Evolutionary conservation across 768 basidiomycete genomes (phyloP).

Genomic region (Dacryopinax primogenitus): DNA sequence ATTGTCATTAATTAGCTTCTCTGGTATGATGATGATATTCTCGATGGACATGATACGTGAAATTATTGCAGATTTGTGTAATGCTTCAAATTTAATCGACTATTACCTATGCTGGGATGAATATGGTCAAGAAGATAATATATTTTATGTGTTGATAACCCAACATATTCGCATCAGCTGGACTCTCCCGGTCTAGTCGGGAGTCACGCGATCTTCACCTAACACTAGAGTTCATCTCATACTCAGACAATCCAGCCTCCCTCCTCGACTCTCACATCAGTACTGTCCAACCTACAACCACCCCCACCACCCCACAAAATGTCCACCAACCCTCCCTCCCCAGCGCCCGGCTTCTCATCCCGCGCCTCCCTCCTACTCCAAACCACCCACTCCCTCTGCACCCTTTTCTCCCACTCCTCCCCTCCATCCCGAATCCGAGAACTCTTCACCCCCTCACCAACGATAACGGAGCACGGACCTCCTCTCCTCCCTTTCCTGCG

Average conservation of each 20-base stretch:
- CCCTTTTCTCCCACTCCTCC: neutral
- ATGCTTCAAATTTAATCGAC: too few species aligned
- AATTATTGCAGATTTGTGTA: too few species aligned
- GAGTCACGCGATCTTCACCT: too few species aligned
- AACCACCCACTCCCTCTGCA: neutral
- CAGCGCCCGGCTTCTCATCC: neutral
- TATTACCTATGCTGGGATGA: too few species aligned
- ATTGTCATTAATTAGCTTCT: too few species aligned
- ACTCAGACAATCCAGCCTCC: neutral
- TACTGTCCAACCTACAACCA: neutral
- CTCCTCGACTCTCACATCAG: neutral
- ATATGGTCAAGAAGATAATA: too few species aligned
- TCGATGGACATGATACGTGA: too few species aligned
- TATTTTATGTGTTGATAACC: too few species aligned
- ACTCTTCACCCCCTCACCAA: constrained; percentile 6
- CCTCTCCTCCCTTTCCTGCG: neutral
- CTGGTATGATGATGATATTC: too few species aligned
- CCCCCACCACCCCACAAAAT: neutral
- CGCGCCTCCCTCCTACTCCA: constrained; percentile 1
- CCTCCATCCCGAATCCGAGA: neutral
- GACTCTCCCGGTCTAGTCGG: too few species aligned
- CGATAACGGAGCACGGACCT: neutral
- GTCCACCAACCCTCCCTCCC: neutral
- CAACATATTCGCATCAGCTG: too few species aligned
- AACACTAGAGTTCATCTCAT: too few species aligned